Evolutionary conservation across 257 asterid species (phyloP).

Genomic region (Ajuga chamaepitys): DNA sequence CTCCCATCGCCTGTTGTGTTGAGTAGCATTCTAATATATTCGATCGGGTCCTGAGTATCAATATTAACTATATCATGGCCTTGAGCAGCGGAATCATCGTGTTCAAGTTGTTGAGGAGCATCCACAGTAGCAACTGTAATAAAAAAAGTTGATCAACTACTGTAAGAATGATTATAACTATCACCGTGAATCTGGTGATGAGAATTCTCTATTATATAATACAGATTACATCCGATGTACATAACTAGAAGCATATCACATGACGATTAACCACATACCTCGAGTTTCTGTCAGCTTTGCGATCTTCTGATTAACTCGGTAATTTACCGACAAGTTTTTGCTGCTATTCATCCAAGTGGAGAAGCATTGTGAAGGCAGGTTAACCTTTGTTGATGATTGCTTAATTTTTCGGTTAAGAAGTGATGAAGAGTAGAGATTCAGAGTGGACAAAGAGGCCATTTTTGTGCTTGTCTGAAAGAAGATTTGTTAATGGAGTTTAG

Average conservation of each 20-base stretch:
- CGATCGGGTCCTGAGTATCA: neutral
- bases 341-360: neutral
- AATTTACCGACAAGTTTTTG: neutral
- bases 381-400: neutral
- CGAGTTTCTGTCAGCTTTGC: neutral
- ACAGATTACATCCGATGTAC: too few species aligned
- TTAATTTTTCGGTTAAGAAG: neutral
- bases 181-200: too few species aligned
- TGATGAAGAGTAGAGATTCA: neutral
- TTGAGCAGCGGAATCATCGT: too few species aligned
- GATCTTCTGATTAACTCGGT: neutral
- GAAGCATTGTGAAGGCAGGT: neutral
- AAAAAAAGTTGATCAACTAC: neutral
- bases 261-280: neutral
- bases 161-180: too few species aligned
- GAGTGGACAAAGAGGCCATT: neutral
- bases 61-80: neutral
- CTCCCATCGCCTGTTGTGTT: conserved; percentile 27
- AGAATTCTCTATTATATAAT: too few species aligned
- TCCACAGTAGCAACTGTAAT: neutral
- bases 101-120: neutral
- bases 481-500: too few species aligned
- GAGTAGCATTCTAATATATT: conserved; percentile 10
- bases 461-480: neutral
- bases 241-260: too few species aligned